Conservation (phyloP, 2,329 filamentous ascomycete species). For the Fusarium pseudocircinatum region DNA sequence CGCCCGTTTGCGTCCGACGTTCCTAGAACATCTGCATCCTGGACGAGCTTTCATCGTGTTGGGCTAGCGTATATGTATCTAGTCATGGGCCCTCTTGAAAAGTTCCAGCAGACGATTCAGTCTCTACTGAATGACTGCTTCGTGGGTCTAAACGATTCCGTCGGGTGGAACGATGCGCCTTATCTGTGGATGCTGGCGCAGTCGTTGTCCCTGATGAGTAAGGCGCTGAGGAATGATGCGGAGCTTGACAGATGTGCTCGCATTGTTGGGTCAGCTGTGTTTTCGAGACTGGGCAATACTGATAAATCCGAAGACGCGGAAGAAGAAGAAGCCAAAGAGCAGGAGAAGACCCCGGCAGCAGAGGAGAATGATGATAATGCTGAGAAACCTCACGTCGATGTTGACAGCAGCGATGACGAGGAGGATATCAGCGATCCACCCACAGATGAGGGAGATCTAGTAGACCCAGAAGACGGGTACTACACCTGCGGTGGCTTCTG, state of each 20-base stretch:
- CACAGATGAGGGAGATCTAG: background rate
- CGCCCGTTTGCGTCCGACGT: background rate
- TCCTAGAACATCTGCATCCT: background rate
- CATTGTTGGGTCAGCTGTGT: background rate
- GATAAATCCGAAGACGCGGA: background rate
- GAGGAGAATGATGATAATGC: background rate
- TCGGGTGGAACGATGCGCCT: background rate
- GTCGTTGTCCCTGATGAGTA: background rate
- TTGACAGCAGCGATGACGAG: background rate
- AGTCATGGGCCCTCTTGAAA: background rate
- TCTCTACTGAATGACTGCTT: background rate
- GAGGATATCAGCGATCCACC: fast-evolving
- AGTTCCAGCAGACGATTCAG: background rate
- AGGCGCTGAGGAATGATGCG: background rate
- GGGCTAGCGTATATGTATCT: slow-evolving; percentile 10
- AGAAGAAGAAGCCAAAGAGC: background rate
- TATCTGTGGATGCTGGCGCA: background rate
- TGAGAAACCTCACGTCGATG: fast-evolving
- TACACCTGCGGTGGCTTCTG: background rate
- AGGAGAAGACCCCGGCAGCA: fast-evolving
- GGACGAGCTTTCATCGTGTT: background rate
- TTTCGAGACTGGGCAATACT: background rate
- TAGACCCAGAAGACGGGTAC: background rate
- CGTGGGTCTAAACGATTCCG: background rate
- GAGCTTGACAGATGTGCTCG: background rate